Evolutionary conservation across 164 flowering plant genomes (phyloP).

Genomic region (Taxillus chinensis): DNA sequence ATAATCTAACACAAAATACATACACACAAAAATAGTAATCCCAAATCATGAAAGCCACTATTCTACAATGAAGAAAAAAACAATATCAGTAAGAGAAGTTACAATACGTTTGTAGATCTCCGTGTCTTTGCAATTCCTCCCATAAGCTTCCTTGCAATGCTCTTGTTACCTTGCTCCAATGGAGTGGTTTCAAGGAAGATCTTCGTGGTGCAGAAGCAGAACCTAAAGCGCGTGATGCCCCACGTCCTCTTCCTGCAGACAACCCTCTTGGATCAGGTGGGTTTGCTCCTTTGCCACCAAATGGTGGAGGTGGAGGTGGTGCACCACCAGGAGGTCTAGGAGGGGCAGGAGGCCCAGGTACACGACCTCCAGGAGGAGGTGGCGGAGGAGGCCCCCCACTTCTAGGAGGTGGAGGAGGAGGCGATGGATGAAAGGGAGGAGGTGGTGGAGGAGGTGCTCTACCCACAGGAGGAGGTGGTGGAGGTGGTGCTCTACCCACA

Average conservation of each 20-base stretch:
- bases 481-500: slow-evolving; percentile 14
- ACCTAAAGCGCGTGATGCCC: slow-evolving; percentile 34
- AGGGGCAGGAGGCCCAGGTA: slow-evolving; percentile 38
- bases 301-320: slow-evolving; percentile 65
- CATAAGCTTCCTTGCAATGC: slow-evolving; percentile 94
- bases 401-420: slow-evolving; percentile 25
- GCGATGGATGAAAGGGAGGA: slow-evolving; percentile 11
- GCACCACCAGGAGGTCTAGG: slow-evolving; percentile 49
- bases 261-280: slow-evolving; percentile 18
- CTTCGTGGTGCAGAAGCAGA: slow-evolving; percentile 42
- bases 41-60: too few species aligned
- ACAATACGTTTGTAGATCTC: slow-evolving; percentile 60
- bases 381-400: slow-evolving; percentile 22
- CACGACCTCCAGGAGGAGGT: slow-evolving; percentile 29
- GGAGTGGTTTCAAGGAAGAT: slow-evolving; percentile 78
- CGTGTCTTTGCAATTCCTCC: slow-evolving; percentile 82
- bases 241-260: slow-evolving; percentile 56
- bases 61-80: neutral
- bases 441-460: slow-evolving; percentile 17
- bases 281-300: slow-evolving; percentile 27
- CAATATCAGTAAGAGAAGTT: slow-evolving; percentile 8
- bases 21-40: too few species aligned
- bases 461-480: slow-evolving; percentile 22
- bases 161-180: slow-evolving; percentile 94
- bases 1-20: too few species aligned